Conservation (phyloP, 108 stramenopile species). For the Aureococcus anophagefferens region DNA sequence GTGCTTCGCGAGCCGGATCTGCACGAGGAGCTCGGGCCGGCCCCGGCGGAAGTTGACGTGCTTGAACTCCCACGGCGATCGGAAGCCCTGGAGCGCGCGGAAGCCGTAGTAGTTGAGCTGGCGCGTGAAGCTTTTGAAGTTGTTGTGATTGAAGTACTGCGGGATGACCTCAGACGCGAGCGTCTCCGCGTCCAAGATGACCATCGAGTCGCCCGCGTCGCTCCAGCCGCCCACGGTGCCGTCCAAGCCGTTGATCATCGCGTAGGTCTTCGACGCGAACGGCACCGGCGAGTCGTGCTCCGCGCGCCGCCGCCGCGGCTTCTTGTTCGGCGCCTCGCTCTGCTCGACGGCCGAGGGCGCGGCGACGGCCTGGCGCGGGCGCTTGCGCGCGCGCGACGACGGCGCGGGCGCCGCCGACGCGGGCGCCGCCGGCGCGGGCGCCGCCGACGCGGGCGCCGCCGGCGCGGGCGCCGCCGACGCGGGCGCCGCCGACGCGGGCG, state of each 20-base stretch:
- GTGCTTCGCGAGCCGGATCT: constrained; percentile 37
- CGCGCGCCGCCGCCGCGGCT: no score
- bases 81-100: not conserved
- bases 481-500: no score
- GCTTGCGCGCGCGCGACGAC: no score
- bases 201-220: not conserved
- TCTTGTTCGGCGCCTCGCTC: no score
- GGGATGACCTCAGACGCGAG: constrained; percentile 50
- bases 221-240: not conserved
- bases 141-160: constrained; percentile 87
- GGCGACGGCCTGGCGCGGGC: no score
- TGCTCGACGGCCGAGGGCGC: no score
- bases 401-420: no score
- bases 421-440: no score
- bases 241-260: constrained; percentile 6
- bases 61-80: not conserved
- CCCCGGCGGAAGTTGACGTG: constrained; percentile 66
- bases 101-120: constrained; percentile 80
- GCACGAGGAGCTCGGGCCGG: constrained; percentile 55
- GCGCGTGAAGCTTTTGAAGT: constrained; percentile 77
- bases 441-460: no score
- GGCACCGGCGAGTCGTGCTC: no score
- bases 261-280: constrained; percentile 14
- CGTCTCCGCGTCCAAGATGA: not conserved
- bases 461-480: no score